Evolutionary conservation across 257 asterid species (phyloP), one percentile per base, ranked within the genome.

Genomic region (Petunia secreta): DNA sequence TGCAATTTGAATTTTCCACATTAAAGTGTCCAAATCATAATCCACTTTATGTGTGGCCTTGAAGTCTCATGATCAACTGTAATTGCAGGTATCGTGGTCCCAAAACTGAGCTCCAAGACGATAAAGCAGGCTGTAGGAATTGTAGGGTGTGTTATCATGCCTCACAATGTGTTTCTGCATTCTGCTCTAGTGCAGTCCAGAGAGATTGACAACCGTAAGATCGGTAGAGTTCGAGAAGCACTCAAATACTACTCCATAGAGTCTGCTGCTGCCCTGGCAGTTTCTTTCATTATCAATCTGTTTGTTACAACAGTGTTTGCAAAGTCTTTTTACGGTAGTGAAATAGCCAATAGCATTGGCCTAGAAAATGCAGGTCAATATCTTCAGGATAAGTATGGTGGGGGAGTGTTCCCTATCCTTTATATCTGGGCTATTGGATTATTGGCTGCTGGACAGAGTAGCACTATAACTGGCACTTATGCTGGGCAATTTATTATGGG

Each of bases 401-500:
- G 97, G 64, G 96, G 97, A 1, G 7, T 84, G 34, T 82, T 92
- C 77, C 97, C 97, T 4, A 90, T 92, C 80, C 68, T 91, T 11
- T 92, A 90, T 84, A 92, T 92, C 55, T 92, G 97, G 96, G 97
- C 94, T 40, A 87, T 92, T 39, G 97, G 97, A 5, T 80, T 92
- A 6, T 79, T 92, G 68, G 96, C 97, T 14, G 96, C 97, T 1
- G 96, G 97, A 6, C 97, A 92, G 85, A 92, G 97, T 81, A 92
- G 97, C 81, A 92, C 97, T 7, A 87, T 92, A 37, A 92, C 97
- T 0, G 97, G 97, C 15, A 92, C 97, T 1, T 92, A 92, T 15
- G 97, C 97, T 1, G 97, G 97, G 8, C 96, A 91, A 52, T 92
- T 92, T 65, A 92, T 92, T 3, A 92, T 92, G 96, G 97, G 97